Base-by-base conservation (phyloP, 140 eudicot species). In the Bidens hawaiensis region DNA sequence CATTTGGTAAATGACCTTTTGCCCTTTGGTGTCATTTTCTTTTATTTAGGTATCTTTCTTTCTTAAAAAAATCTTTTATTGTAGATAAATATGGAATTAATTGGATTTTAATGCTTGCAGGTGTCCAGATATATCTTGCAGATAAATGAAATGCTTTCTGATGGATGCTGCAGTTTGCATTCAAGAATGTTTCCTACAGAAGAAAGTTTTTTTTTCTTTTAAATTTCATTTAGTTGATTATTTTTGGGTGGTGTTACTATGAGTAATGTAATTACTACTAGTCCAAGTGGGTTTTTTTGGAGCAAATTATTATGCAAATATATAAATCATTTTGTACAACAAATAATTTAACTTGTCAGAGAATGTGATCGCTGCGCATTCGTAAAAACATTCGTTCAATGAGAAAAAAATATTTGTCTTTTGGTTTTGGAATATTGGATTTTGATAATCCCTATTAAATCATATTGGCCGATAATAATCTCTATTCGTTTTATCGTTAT, bases 141-240 rank as follows among this genome's bases (percentile, higher is more conserved):
- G 34, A 34, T 45, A 33, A 69, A 42, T n/a, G 19, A 18, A 30
- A 24, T 49, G 59, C 30, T 71, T 62, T 45, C 56, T 6, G 70
- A 71, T 50, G 76, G 70, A 52, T 62, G 63, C 48, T 61, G 67
- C 65, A 42, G 64, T 31, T 53, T 63, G 71, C 72, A 72, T 72
- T 64, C 66, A 63, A n/a, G n/a, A n/a, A n/a, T n/a, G n/a, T n/a
- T n/a, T n/a, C n/a, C n/a, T n/a, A n/a, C n/a, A n/a, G n/a, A 62
- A 45, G 62, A 62, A 49, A 63, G 52, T 52, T 47, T 25, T 70
- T 13, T 42, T 18, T 64, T 18, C 13, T 30, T 17, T 19, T 36
- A 16, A n/a, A n/a, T n/a, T n/a, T n/a, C n/a, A 6, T 31, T 55
- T 45, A 51, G 46, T 28, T 73, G 67, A 73, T 70, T 30, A 34